Base-by-base conservation (phyloP, 2,329 filamentous ascomycete species). In the Xylaria multiplex region DNA sequence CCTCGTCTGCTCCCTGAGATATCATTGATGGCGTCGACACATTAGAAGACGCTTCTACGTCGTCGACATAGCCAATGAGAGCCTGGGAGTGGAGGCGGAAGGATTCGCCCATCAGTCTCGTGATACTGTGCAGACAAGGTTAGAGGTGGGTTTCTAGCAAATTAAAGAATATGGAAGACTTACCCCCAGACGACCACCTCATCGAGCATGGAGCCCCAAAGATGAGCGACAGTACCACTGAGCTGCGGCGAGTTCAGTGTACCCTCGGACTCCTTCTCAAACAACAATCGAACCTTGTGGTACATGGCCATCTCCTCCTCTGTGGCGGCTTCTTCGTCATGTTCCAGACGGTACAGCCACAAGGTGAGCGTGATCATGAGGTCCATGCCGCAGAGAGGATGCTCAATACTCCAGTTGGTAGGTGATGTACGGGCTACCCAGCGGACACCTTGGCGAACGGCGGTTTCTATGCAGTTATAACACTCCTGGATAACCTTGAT, bases 141-240 rank as follows among this genome's bases (percentile, higher is more conserved):
- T 83, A 88, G 86, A 72, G n/a, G 57, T 90, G 97, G 96, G 59
- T 97, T 16, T 43, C 35, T 49, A 14, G 24, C 22, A 14, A 8
- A 5, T 1, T 40, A 5, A 37, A 50, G 7, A 24, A 54, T 46
- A 59, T 54, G 16, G 42, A 78, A 27, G 24, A 91, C 93, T 88
- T 90, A 97, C 93, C 96, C 96, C 96, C 96, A 98, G 67, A 99
- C 96, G 73, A 98, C 95, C 69, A 98, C 96, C 81, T 97, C 96
- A 77, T 98, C 96, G 71, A 98, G 90, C 91, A 98, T 97, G 70
- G 93, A 95, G 74, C 95, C 96, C 96, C 96, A 99, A 52, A 98
- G 88, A 74, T 93, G 90, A 69, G 95, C 94, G 49, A 99, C 95
- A 59, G 93, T 93, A n/a, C 94, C 96, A 83, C 95, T 97, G 72